Evolutionary conservation across 1,284 basidiomycete species (phyloP), one percentile per base, ranked within the genome.

Genomic region (Retiboletus flavoniger): DNA sequence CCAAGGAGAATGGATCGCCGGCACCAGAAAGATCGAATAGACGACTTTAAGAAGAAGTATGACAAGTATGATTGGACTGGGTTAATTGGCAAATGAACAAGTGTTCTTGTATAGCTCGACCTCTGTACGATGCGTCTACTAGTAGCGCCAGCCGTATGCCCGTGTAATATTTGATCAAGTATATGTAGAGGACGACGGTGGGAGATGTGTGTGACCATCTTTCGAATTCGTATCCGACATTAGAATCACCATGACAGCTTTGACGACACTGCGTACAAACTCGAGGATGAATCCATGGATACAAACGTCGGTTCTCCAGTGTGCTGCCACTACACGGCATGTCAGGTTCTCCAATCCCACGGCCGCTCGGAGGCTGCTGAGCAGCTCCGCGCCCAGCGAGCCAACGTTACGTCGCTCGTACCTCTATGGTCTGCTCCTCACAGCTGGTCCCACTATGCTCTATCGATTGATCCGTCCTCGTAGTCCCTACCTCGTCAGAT

Each of bases 1-100:
- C 95, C 96, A 1, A 81, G 82, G 60, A 78, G 80, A 57, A 74
- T 95, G 49, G 93, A 95, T 66, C 78, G 80, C 47, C 75, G 79
- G 53, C 76, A 82, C 59, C 88, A 94, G 64, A 83, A 81, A 60
- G 84, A 89, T 51, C 76, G 93, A 42, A 83, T 90, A 43, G 74
- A 76, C 24, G 75, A 75, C 56, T 93, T 91, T 67, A 84, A 79
- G 72, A 78, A 78, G 58, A 82, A 78, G 67, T 92, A 89, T 61
- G 78, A 82, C 21, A 81, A 79, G 68, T 90, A 80, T 68, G 89
- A 92, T 67, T 92, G 89, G 90, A 92, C 89, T 3, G 81, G 79
- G 24, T 79, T 91, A 79, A 80, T 90, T 63, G 78, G 75, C 31
- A 68, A 64, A 51, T 68, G 43, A 66, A 34, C 17, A 2, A 13